phyloP scores from a whole-genome alignment of 495 filamentous ascomycete species.

The Hypoxylon lenormandii region DNA sequence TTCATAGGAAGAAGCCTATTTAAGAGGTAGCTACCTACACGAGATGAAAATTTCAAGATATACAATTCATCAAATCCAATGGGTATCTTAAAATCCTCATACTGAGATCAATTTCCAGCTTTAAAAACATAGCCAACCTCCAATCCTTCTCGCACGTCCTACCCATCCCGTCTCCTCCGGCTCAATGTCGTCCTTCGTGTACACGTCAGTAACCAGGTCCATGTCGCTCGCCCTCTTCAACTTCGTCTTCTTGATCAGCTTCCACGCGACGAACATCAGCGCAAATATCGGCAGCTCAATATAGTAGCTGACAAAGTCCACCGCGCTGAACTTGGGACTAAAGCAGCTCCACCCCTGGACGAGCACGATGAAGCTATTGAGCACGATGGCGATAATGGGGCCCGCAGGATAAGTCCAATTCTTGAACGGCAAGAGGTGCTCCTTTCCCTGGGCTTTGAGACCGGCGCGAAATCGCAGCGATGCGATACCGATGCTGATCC shows the following conservation, averaged over 20 bases:
- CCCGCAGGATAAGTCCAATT: constrained; percentile 73
- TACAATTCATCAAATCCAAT: not conserved
- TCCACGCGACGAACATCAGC: constrained; percentile 67
- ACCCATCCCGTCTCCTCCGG: constrained; percentile 32
- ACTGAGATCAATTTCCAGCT: not conserved
- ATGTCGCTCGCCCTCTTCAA: constrained; percentile 63
- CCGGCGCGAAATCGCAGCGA: constrained; percentile 70
- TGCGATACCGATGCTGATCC: constrained; percentile 69
- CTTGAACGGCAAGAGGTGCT: constrained; percentile 70
- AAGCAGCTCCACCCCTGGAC: constrained; percentile 71
- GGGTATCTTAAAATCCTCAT: not conserved
- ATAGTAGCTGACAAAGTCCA: constrained; percentile 68
- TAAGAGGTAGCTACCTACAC: not conserved
- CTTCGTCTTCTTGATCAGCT: constrained; percentile 62
- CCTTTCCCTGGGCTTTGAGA: constrained; percentile 65
- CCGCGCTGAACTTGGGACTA: constrained; percentile 63
- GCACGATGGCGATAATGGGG: constrained; percentile 62
- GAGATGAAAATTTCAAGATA: not conserved
- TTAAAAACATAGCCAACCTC: constrained; percentile 43
- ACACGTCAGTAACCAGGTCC: constrained; percentile 60
- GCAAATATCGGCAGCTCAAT: constrained; percentile 69
- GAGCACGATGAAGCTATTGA: constrained; percentile 68
- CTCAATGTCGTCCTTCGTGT: constrained; percentile 42
- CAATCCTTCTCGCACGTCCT: constrained; percentile 26
- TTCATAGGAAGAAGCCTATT: not conserved